Conservation (phyloP, 2,329 filamentous ascomycete genomes). For the Aureobasidium sp. region DNA sequence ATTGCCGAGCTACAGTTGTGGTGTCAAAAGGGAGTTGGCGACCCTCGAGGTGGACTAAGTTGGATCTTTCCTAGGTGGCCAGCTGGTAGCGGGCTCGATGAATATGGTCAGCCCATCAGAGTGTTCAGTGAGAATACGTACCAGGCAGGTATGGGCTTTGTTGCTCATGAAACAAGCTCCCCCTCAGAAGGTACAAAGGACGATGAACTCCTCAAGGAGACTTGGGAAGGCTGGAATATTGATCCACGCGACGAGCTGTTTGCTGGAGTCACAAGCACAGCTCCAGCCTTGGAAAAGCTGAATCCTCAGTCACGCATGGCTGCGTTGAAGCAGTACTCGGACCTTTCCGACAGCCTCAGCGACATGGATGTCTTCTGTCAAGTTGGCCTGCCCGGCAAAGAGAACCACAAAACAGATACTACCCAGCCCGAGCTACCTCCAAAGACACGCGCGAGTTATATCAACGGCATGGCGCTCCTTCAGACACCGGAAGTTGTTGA, state of each 20-base stretch:
- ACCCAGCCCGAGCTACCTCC: conserved; percentile 50
- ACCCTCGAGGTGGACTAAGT: conserved; percentile 75
- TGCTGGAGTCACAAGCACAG: neutral
- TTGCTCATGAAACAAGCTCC: conserved; percentile 38
- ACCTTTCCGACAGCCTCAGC: conserved; percentile 53
- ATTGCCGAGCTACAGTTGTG: conserved; percentile 86
- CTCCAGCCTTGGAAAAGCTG: neutral
- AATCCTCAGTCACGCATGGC: conserved; percentile 7
- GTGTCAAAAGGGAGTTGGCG: conserved; percentile 94
- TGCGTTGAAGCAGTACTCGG: conserved; percentile 43
- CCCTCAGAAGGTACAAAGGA: conserved; percentile 27
- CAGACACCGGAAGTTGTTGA: conserved; percentile 42
- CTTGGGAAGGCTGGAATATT: conserved; percentile 59
- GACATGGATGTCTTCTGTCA: conserved; percentile 53
- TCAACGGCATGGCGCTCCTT: conserved; percentile 44
- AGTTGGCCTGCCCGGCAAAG: conserved; percentile 34
- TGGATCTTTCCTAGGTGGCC: conserved; percentile 83
- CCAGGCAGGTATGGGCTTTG: conserved; percentile 64
- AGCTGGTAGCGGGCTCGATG: conserved; percentile 58
- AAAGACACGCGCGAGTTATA: conserved; percentile 46
- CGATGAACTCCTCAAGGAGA: conserved; percentile 55
- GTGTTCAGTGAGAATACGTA: conserved; percentile 80
- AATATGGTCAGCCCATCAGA: conserved; percentile 58
- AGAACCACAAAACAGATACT: conserved; percentile 38
- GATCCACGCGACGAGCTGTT: conserved; percentile 18